phyloP scores from a whole-genome alignment of 2,329 filamentous ascomycete species.

The Akanthomyces dipterigenus region DNA sequence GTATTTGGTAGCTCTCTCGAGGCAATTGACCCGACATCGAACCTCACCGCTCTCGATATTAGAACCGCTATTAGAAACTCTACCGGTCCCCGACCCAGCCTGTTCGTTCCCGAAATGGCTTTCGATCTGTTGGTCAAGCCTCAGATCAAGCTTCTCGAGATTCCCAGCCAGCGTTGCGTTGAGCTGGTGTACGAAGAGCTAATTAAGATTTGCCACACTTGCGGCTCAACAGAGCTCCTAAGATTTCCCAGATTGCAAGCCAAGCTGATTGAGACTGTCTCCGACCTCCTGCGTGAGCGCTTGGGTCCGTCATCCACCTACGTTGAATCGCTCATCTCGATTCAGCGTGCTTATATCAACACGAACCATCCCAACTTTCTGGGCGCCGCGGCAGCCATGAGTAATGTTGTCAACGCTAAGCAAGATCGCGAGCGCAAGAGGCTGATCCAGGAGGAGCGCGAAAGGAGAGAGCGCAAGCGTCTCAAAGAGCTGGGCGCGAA shows the following conservation, averaged over 20 bases:
- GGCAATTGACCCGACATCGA: conserved; percentile 91
- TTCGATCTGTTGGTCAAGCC: conserved; percentile 97
- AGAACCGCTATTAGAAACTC: conserved; percentile 97
- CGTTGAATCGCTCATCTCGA: conserved; percentile 93
- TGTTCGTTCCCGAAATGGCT: conserved; percentile 95
- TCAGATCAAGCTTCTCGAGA: conserved; percentile 93
- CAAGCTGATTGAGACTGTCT: conserved; percentile 97
- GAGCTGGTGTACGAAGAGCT: conserved; percentile 98
- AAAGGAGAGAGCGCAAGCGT: conserved; percentile 75
- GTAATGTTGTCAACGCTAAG: conserved; percentile 88
- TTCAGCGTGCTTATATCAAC: conserved; percentile 97
- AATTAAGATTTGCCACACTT: conserved; percentile 99
- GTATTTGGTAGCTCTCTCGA: conserved; percentile 96
- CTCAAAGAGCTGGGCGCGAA: conserved; percentile 81
- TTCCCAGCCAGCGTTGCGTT: conserved; percentile 91
- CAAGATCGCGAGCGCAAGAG: conserved; percentile 88
- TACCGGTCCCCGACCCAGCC: conserved; percentile 86
- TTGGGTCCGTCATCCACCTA: conserved; percentile 84
- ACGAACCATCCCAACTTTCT: conserved; percentile 99
- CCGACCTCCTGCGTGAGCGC: conserved; percentile 85
- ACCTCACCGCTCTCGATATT: conserved; percentile 90
- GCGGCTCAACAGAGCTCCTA: conserved; percentile 87
- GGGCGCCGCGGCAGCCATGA: conserved; percentile 94
- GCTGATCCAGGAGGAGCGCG: conserved; percentile 73
- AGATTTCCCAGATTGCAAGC: conserved; percentile 89